A percentile compares a stretch with the other conserved stretches of the same genome.
phyloP scores from a whole-genome alignment of 139 green algal species.

The Coelastrella sp. region DNA sequence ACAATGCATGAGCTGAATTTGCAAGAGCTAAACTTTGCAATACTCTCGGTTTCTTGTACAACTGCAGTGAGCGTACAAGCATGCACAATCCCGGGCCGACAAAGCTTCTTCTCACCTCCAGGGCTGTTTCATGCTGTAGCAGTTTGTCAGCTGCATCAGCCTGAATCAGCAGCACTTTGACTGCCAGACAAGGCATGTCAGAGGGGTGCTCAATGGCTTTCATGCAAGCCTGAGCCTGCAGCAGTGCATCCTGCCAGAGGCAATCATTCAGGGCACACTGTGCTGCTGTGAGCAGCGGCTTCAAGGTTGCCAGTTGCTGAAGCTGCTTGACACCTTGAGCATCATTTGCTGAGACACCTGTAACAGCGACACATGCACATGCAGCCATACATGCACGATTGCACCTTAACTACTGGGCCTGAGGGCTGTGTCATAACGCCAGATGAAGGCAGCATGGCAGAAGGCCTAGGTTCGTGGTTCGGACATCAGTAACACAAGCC shows the following conservation, averaged over 20 bases:
- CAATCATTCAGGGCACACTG: neutral
- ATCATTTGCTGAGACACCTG: too few relatives aligned
- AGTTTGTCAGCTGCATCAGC: neutral
- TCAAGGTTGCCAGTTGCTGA: neutral
- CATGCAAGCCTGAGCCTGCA: neutral
- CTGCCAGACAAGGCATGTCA: neutral
- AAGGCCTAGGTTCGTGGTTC: too few relatives aligned
- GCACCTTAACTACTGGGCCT: too few relatives aligned
- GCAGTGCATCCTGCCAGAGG: neutral
- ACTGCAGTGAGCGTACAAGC: neutral
- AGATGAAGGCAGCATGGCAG: too few relatives aligned
- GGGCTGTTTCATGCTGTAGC: neutral
- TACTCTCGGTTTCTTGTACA: too few relatives aligned
- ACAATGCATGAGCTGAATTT: too few relatives aligned
- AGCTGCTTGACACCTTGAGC: too few relatives aligned
- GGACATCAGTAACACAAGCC: too few relatives aligned
- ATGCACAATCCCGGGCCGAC: neutral
- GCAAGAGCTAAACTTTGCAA: too few relatives aligned
- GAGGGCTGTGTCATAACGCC: too few relatives aligned
- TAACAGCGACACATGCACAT: too few relatives aligned
- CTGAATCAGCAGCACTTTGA: conserved; percentile 23
- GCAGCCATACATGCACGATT: too few relatives aligned
- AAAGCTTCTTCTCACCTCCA: neutral
- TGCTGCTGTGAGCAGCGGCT: neutral
- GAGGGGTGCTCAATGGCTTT: neutral